phyloP scores from a whole-genome alignment of 352 stramenopile genomes.

The Phytophthora europaea region DNA sequence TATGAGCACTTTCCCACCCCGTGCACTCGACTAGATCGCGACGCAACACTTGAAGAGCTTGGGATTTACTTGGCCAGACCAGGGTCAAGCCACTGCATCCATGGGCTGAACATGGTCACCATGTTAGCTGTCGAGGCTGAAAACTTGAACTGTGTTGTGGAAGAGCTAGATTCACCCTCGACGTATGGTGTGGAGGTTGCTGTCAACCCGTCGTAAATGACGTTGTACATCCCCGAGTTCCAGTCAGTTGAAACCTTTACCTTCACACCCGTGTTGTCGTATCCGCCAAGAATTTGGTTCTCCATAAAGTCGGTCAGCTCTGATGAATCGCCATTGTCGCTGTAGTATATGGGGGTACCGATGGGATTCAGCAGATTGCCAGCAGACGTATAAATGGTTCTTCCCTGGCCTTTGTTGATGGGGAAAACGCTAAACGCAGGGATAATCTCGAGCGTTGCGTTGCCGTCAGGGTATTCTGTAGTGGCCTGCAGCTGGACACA shows the following conservation, averaged over 20 bases:
- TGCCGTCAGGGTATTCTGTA: neutral
- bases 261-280: slow-evolving; percentile 7
- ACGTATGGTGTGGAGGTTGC: neutral
- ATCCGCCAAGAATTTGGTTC: slow-evolving; percentile 21
- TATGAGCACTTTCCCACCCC: neutral
- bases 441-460: slow-evolving; percentile 12
- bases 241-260: neutral
- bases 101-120: neutral
- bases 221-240: slow-evolving; percentile 1
- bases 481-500: slow-evolving; percentile 15
- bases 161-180: neutral
- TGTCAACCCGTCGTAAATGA: slow-evolving; percentile 19
- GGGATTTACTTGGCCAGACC: neutral
- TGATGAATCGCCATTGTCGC: slow-evolving; percentile 15
- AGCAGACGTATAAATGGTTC: neutral
- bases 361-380: neutral
- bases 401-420: neutral
- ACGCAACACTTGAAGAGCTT: neutral
- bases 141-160: slow-evolving; percentile 16
- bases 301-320: slow-evolving; percentile 26
- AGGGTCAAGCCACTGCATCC: neutral
- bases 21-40: neutral
- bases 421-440: slow-evolving; percentile 11
- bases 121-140: neutral
- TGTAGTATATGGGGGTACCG: neutral